Evolutionary conservation across 2,329 filamentous ascomycete genomes (phyloP), one percentile per base, ranked within the genome.

Genomic region (Taxawa tesnikishii): DNA sequence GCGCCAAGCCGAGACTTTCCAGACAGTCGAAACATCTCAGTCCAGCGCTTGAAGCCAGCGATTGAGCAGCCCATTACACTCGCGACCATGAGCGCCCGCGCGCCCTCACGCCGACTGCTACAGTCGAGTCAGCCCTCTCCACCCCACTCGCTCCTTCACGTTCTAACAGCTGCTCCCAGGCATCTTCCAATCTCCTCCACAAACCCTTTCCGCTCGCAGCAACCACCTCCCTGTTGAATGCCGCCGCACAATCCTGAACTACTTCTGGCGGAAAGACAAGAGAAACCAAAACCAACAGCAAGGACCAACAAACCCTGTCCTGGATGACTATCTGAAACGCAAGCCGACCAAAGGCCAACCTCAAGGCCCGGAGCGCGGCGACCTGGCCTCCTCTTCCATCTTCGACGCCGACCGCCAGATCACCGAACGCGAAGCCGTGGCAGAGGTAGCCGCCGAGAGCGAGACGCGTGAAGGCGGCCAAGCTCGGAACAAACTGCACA

Each of bases 71-170:
- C 17, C 19, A 26, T 16, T 8, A 8, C 18, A 15, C 5, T 26
- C 21, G 21, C 31, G 40, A 39, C 42, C 50, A 84, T 83, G 79
- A 81, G 66, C 59, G 56, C 79, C 47, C 68, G 70, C 55, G 59
- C 75, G 50, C 73, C 76, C 44, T 64, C 73, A 47, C 62, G 73
- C 62, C 70, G 70, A 60, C 59, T 79, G 45, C 62, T 68, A 34
- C 62, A 64, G 49, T 63, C 67, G 53, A 72, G 79, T 83, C 66
- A 36, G 65, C 42, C 37, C 25, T 32, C 12, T 28, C 29, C 5
- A 25, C 12, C 10, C 23, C 12, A n/a, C 12, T 12, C 9, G 12
- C 17, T 6, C 10, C 26, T 14, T 34, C 19, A 38, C 30, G 16
- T 19, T 24, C 26, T 17, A 11, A 38, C 38, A 36, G 6, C n/a